Percentiles rank a stretch among this genome's conserved stretches.
phyloP scores from a whole-genome alignment of 352 stramenopile genomes.

The Globisporangium uncinulatum region DNA sequence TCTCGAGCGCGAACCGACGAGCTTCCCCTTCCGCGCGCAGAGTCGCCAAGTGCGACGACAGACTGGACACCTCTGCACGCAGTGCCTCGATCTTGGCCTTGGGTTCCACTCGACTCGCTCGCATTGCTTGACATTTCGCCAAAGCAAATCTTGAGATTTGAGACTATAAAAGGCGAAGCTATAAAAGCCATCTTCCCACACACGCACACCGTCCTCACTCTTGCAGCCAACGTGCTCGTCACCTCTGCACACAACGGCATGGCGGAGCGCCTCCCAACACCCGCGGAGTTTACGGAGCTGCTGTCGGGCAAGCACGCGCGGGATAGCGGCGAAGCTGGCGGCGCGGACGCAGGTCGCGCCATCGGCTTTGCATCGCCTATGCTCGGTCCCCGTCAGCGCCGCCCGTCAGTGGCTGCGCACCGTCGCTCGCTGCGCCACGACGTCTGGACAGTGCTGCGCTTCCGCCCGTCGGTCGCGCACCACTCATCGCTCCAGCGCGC shows the following conservation, averaged over 20 bases:
- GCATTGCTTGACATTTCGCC: too few relatives aligned
- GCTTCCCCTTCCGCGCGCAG: too few relatives aligned
- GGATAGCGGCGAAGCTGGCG: slow-evolving; percentile 18
- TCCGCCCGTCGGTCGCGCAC: slow-evolving; percentile 54
- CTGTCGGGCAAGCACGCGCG: slow-evolving; percentile 23
- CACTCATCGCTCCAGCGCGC: slow-evolving; percentile 53
- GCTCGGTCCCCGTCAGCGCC: background rate
- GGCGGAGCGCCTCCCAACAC: background rate
- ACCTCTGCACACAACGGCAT: slow-evolving; percentile 5
- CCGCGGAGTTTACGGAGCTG: slow-evolving; percentile 17
- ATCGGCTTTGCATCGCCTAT: slow-evolving; percentile 10
- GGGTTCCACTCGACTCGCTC: too few relatives aligned
- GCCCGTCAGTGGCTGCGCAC: background rate
- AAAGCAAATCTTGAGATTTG: too few relatives aligned
- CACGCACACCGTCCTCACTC: too few relatives aligned
- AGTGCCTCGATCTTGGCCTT: too few relatives aligned
- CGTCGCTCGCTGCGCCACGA: slow-evolving; percentile 33
- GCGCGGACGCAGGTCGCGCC: slow-evolving; percentile 1
- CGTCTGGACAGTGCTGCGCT: slow-evolving; percentile 75
- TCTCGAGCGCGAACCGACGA: too few relatives aligned
- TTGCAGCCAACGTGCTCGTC: background rate
- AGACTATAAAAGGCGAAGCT: too few relatives aligned
- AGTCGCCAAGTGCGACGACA: too few relatives aligned
- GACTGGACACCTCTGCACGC: too few relatives aligned
- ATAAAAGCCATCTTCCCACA: too few relatives aligned